Evolutionary conservation across 352 stramenopile genomes (phyloP), one percentile per base, ranked within the genome.

Genomic region (Phytophthora foliorum): DNA sequence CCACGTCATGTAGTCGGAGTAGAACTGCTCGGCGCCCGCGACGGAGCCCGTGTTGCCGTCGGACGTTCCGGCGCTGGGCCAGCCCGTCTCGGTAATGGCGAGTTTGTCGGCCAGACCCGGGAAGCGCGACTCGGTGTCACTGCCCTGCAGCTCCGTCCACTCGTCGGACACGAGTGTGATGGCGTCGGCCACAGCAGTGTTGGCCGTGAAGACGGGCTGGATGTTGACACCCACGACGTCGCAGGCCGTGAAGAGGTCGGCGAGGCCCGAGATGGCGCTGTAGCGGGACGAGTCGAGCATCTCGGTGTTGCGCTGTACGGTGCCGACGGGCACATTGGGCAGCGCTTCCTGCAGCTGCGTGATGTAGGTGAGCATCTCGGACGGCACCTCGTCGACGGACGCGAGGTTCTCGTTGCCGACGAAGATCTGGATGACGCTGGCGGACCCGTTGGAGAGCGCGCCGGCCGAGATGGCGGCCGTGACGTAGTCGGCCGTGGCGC

Each of bases 221-320:
- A 92, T 89, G 77, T 92, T 92, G 57, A 90, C 85, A 31, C 84
- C 86, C 24, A 90, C 60, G 38, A 86, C 70, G 54, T 94, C 83
- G 66, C 80, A 89, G 11, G 59, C 72, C 3, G 53, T 44, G 21
- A 91, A 63, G n/a, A 94, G 69, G 52, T 84, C 75, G 22, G 66
- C 45, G 27, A 83, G 38, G 1, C 77, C 74, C 25, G 61, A 72
- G 44, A 87, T 68, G 19, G 71, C 53, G 31, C 44, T 65, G 42
- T 77, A 77, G 19, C 70, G 78, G 11, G 69, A 53, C 57, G 73
- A 71, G 57, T 87, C 76, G 16, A 86, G 66, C 54, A 84, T 45
- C 64, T 86, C 78, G 25, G 78, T 86, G 59, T 86, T 82, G 57
- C 78, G 78, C 55, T 86, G 75, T 9, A 84, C 78, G 19, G 78